Base-by-base conservation (phyloP, 331 rosid genomes). In the Malus hybrid region DNA sequence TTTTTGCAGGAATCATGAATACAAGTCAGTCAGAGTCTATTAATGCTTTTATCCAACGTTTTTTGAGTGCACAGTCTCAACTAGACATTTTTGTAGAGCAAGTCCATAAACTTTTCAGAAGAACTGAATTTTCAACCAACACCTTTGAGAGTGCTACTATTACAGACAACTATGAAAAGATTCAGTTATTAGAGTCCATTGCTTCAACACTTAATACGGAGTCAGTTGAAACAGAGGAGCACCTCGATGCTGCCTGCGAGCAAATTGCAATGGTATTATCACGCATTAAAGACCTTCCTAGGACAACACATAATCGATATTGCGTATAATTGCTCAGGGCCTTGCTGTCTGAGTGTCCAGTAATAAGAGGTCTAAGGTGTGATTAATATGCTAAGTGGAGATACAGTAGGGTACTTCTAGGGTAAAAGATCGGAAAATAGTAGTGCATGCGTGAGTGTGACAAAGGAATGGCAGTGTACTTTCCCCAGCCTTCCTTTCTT, bases 181-280 rank as follows among this genome's bases (percentile, higher is more conserved):
- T 92, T 39, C 94, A 86, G 46, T 64, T 78, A 67, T 77, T 92
- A 71, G 88, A 90, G 70, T 88, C 97, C 71, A 79, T 88, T 89
- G 85, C 80, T 79, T 87, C 92, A 27, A 73, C 84, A 10, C 87
- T 92, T 46, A 48, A 86, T 33, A 70, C 88, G 61, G 93, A 90
- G 81, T 88, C 97, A 69, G 73, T 87, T 10, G 92, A 92, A 83
- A 86, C 93, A 3, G 96, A 90, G 62, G 93, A 92, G 50, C 88
- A 90, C 50, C 91, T 92, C n/a, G 87, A 86, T 75, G 84, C 80
- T 69, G 92, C 94, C 28, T 88, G 89, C 29, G 92, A 88, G 73
- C 93, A 92, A 80, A 79, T 92, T 76, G 65, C 94, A 31, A 63
- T 82, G 85, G 96, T 32, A 11, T 69, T 92, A 57, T 85, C 94